phyloP scores from a whole-genome alignment of 352 stramenopile genomes.

The Pythium rishiriense region DNA sequence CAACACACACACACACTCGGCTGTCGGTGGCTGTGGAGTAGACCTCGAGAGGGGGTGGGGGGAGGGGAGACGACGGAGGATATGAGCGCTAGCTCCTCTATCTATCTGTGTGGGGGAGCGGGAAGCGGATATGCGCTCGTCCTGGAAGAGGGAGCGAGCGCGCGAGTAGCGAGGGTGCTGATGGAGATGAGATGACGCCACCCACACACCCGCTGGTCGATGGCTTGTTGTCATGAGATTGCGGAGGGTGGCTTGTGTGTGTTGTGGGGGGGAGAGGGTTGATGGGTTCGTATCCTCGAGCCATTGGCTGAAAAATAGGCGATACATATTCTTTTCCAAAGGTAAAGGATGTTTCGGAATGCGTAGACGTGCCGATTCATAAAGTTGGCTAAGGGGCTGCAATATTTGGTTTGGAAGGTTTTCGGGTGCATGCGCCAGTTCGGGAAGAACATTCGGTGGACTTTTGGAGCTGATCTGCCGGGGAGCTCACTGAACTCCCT shows the following conservation, averaged over 20 bases:
- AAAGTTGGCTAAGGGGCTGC: background rate
- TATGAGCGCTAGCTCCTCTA: too few species aligned
- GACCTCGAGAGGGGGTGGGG: too few species aligned
- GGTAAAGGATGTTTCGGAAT: background rate
- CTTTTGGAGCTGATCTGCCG: background rate
- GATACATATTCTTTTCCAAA: background rate
- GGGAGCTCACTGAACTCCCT: constrained; percentile 17
- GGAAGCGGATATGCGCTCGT: too few species aligned
- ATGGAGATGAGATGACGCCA: constrained; percentile 23
- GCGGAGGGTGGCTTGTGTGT: constrained; percentile 5
- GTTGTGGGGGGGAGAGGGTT: too few species aligned
- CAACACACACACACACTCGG: too few species aligned
- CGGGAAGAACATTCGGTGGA: constrained; percentile 9
- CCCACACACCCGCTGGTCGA: background rate
- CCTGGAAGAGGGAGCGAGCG: too few species aligned
- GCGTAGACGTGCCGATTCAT: background rate
- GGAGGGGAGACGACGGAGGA: too few species aligned
- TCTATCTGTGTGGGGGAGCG: too few species aligned
- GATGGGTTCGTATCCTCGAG: background rate
- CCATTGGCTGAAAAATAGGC: constrained; percentile 1
- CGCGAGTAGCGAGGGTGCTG: too few species aligned
- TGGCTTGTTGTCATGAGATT: constrained; percentile 14
- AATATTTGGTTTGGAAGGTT: background rate
- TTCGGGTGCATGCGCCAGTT: background rate
- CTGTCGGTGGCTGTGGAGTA: too few species aligned